Percentiles rank a stretch among this genome's conserved stretches.
Evolutionary conservation across 768 basidiomycete species (phyloP).

Genomic region (Amanita subjunquillea): DNA sequence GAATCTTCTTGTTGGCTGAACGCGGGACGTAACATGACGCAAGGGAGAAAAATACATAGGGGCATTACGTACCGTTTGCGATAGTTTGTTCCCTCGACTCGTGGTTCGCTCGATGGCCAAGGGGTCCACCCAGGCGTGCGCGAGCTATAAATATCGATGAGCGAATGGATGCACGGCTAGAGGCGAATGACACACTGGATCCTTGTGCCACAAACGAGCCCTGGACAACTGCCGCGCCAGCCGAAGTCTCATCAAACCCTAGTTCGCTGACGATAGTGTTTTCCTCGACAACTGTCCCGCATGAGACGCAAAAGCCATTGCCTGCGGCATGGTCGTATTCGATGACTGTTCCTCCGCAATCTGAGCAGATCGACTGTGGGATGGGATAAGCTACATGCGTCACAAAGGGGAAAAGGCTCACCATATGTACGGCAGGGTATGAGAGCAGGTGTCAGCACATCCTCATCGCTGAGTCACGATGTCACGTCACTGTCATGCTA

Average conservation of each 20-base stretch:
- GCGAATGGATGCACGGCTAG: background rate
- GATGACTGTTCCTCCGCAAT: slow-evolving; percentile 77
- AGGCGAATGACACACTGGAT: slow-evolving; percentile 53
- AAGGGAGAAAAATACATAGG: slow-evolving; percentile 10
- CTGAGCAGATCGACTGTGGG: slow-evolving; percentile 51
- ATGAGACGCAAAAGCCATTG: slow-evolving; percentile 76
- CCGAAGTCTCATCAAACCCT: slow-evolving; percentile 87
- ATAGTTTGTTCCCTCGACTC: slow-evolving; percentile 91
- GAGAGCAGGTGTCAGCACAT: background rate
- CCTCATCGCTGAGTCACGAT: background rate
- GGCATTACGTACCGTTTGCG: slow-evolving; percentile 56
- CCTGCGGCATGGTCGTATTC: slow-evolving; percentile 81
- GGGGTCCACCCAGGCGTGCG: slow-evolving; percentile 74
- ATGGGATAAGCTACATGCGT: background rate
- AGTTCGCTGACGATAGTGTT: slow-evolving; percentile 92
- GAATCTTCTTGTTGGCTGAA: slow-evolving; percentile 77
- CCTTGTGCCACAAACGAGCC: slow-evolving; percentile 88
- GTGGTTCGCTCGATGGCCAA: slow-evolving; percentile 65
- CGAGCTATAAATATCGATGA: slow-evolving; percentile 39
- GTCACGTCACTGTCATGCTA: background rate
- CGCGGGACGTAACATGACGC: background rate
- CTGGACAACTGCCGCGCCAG: slow-evolving; percentile 91
- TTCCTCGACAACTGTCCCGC: slow-evolving; percentile 88
- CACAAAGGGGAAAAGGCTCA: background rate
- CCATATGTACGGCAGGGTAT: background rate